A percentile compares a stretch with the other conserved stretches of the same genome.
Evolutionary conservation across 306 rosid species (phyloP).

Genomic region (Crataegus laevigata): DNA sequence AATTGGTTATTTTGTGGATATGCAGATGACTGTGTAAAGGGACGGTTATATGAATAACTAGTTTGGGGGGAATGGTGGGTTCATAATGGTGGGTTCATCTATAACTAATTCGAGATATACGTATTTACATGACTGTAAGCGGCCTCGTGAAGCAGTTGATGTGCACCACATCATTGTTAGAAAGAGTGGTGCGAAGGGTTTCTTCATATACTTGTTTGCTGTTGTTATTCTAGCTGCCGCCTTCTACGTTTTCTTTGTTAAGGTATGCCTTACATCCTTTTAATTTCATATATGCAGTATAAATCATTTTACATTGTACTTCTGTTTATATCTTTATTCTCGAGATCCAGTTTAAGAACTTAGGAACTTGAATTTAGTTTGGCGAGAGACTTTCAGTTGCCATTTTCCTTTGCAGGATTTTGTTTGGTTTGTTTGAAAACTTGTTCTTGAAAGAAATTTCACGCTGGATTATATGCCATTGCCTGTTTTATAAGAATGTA

Average conservation of each 20-base stretch:
- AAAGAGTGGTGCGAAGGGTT: constrained; percentile 32
- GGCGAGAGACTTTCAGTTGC: neutral
- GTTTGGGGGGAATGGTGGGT: constrained; percentile 40
- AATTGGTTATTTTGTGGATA: neutral
- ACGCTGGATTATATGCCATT: neutral
- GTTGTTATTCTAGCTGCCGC: constrained; percentile 44
- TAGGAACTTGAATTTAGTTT: neutral
- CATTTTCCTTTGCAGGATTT: neutral
- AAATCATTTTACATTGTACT: too few relatives aligned
- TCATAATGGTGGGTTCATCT: constrained; percentile 47
- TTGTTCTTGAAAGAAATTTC: neutral
- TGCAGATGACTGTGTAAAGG: constrained; percentile 22
- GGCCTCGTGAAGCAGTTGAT: constrained; percentile 49
- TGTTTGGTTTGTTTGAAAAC: neutral
- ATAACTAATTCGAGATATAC: constrained; percentile 43
- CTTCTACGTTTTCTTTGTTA: constrained; percentile 31
- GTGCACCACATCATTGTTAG: constrained; percentile 52
- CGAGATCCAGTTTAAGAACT: neutral
- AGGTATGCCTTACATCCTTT: constrained; percentile 27
- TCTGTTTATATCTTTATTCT: neutral
- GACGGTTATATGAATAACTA: constrained; percentile 4
- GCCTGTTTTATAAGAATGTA: neutral
- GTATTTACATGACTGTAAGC: constrained; percentile 48
- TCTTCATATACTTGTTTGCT: constrained; percentile 30
- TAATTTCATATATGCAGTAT: neutral